Evolutionary conservation across 2,329 filamentous ascomycete genomes (phyloP), one percentile per base, ranked within the genome.

Genomic region (Phialocephala subalpina): DNA sequence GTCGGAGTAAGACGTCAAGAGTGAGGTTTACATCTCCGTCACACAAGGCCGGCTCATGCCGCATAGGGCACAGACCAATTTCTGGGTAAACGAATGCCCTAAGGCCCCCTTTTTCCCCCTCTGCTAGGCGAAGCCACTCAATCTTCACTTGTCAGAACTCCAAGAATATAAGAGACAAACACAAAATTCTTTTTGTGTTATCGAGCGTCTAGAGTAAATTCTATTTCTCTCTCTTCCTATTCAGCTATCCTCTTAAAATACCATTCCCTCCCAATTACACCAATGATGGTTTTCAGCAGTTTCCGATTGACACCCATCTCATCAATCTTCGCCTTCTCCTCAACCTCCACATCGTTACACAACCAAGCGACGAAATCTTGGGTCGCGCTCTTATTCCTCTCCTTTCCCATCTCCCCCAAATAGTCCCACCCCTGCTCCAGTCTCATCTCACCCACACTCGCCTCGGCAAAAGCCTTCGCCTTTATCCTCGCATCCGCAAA

Each of bases 381-480:
- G 1, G 58, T 49, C 1, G 27, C 61, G 22, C 59, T 66, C 56
- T 52, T 64, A 59, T 62, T 55, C 14, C 59, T 64, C 35, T 52
- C n/a, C 1, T 67, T 66, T 2, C 62, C 60, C 66, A 68, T 67
- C 58, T 71, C 69, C 1, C 33, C 35, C 42, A 73, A 27, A 47
- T 67, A 68, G 8, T 66, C 67, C 68, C 64, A 69, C 0, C 62
- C 69, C 29, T 74, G 72, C 62, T 70, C 47, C 11, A 74, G 38
- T 22, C 72, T 66, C 42, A 53, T 65, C 6, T 70, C 65, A 1
- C 60, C 62, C 14, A 72, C 63, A 6, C 62, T 61, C 0, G 68
- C 64, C 4, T 64, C 38, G 0, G 67, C 72, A 57, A 73, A 73
- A 14, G 35, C 20, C 18, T 42, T 69, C 7, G 67, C 67, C 18